Evolutionary conservation across 1,139 yeast genomes (phyloP), one percentile per base, ranked within the genome.

Genomic region (Lizanozyma gosingica): DNA sequence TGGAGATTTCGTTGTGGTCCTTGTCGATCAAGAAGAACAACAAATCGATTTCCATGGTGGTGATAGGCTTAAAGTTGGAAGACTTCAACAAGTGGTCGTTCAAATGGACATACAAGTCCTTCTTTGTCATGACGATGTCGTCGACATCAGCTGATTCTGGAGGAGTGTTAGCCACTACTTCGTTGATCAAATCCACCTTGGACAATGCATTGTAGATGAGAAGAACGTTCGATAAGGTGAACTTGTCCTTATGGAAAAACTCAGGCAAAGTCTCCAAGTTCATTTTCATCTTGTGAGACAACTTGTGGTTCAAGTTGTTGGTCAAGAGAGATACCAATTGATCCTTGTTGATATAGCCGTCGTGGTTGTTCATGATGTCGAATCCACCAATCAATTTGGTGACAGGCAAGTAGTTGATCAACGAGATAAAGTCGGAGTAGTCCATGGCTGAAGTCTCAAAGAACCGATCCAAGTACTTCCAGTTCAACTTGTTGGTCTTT

Each of bases 91-190:
- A 60, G 34, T 70, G 71, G 47, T 74, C 76, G 49, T 73, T 75
- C 51, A 73, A 66, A 46, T 69, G 73, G 38, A 63, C 53, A 46
- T 73, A 63, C 47, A 71, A 63, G 47, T 67, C 67, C 51, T 67
- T 67, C 50, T 71, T 70, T 47, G 67, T 57, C 39, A 70, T 62
- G 46, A 68, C 76, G 41, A 67, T 65, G 41, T 67, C 73, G 37
- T 70, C 74, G 41, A 59, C 57, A 15, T 66, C 59, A 17, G 53
- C 47, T 15, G 64, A 62, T 17, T 63, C 56, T 14, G 75, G 73
- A n/a, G 74, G 73, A 34, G 72, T 66, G 53, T 74, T 72, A 44
- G 80, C 83, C 41, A 80, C 74, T 33, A 78, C 67, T 57, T 78
- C 83, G 53, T 80, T 80, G 46, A 80, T 64, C 48, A 71, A 57